Evolutionary conservation across 2,329 filamentous ascomycete genomes (phyloP), one percentile per base, ranked within the genome.

Genomic region (Aspergillus niger): DNA sequence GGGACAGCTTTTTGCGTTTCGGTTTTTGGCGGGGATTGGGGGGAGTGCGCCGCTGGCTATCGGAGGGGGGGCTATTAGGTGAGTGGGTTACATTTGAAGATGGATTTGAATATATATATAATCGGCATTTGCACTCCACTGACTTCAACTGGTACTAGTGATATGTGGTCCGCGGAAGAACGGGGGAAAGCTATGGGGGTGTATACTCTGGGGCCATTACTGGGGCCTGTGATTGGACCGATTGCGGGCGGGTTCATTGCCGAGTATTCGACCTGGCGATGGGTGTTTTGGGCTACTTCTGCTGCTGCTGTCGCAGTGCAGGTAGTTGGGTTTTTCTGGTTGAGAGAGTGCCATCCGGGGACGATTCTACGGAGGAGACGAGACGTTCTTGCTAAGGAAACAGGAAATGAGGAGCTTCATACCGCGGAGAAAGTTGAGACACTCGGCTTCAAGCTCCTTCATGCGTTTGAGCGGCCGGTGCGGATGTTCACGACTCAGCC

Each of bases 241-340:
- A 85, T 90, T 2, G 81, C 82, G 0, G 88, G 87, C 5, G 87
- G 85, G 0, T 90, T 86, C 68, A 86, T 91, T 32, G 81, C 86
- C 0, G 75, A 88, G 66, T 62, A 83, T 78, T 84, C 82, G 5
- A 86, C 82, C 1, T 92, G 89, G 89, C 82, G 88, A 38, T 92
- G 89, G 89, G 84, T 86, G 6, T 92, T 91, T 76, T 90, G 83
- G 76, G 80, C 85, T 0, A 88, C 86, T 0, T 85, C 85, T 1
- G 87, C 90, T 57, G 79, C 79, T 24, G 85, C 85, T 58, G 87
- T 80, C 1, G 62, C 84, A 8, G 82, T 91, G 47, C 87, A 90
- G 69, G 60, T 81, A 6, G 74, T 82, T 8, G 88, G 88, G 4
- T 72, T 90, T 50, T 82, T 87, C 69, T 82, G 87, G 63, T 78